These are phyloP conservation scores for Sporothrix variecibatus DNA, from an alignment of 2,329 filamentous ascomycete genomes.

Conservation along the genomic window DNA sequence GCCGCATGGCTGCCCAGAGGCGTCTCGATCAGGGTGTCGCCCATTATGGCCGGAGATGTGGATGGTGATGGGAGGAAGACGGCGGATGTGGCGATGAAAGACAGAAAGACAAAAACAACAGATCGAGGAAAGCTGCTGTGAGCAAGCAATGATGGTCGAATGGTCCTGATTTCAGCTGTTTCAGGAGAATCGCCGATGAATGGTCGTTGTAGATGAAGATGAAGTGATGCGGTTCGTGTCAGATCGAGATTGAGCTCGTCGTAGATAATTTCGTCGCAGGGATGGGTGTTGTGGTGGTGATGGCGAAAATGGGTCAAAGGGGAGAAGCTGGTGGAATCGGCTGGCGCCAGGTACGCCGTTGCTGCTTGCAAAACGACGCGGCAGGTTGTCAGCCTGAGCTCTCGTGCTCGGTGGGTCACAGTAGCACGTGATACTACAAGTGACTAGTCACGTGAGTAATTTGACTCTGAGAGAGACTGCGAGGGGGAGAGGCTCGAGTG, in stretches of 20 bases:
- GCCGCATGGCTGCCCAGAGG: slow-evolving; percentile 66
- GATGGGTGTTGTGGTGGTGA: slow-evolving; percentile 15
- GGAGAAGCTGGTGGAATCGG: slow-evolving; percentile 24
- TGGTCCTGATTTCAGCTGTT: background rate
- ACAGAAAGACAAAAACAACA: background rate
- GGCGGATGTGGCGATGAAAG: background rate
- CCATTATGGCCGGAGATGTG: slow-evolving; percentile 58
- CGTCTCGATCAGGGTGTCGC: slow-evolving; percentile 82
- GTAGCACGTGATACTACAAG: background rate
- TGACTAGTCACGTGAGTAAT: background rate
- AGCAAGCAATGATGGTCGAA: background rate
- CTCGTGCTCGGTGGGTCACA: too few relatives aligned
- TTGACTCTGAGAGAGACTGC: background rate
- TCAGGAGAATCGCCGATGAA: background rate
- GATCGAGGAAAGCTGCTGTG: background rate
- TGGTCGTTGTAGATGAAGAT: too few relatives aligned
- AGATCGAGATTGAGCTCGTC: background rate
- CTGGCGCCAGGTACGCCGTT: slow-evolving; percentile 8
- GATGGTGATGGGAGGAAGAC: background rate
- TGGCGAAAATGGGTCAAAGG: slow-evolving; percentile 10
- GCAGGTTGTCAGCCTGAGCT: slow-evolving; percentile 28
- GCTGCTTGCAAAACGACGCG: slow-evolving; percentile 24
- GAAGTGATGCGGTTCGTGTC: background rate
- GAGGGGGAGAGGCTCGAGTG: too few relatives aligned
- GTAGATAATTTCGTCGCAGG: background rate